These are phyloP conservation scores for Fusarium nelsonii DNA, from an alignment of 2,329 filamentous ascomycete genomes.

Conservation along the genomic window DNA sequence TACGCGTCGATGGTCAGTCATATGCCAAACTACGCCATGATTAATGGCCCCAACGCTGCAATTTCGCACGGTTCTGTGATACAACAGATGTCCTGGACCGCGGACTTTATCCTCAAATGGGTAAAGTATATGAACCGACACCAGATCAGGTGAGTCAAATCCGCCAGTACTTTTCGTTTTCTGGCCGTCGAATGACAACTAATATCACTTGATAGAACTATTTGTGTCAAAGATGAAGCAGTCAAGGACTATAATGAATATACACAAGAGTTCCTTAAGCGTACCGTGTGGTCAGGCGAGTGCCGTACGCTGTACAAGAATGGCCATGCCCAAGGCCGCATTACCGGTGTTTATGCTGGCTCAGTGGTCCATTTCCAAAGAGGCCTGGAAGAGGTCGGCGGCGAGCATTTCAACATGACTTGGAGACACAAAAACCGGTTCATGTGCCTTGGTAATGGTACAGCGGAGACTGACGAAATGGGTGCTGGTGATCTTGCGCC, in stretches of 20 bases:
- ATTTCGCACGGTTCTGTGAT: conserved; percentile 5
- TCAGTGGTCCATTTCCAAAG: conserved; percentile 10
- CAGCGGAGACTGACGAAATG: not conserved
- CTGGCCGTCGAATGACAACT: fast-evolving
- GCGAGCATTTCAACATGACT: not conserved
- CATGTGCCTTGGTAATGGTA: conserved; percentile 9
- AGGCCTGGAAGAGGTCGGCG: conserved; percentile 2
- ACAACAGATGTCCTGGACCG: conserved; percentile 3
- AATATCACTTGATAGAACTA: not conserved
- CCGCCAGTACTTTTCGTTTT: fast-evolving
- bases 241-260: conserved; percentile 3
- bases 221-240: conserved; percentile 5
- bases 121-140: conserved; percentile 12
- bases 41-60: conserved; percentile 2
- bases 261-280: not conserved
- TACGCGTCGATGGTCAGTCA: not conserved
- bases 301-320: conserved; percentile 17
- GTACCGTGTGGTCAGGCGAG: conserved; percentile 6
- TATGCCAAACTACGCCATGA: conserved; percentile 8
- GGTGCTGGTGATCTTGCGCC: conserved; percentile 8
- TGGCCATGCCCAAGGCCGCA: not conserved
- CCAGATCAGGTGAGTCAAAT: not conserved
- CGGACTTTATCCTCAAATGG: conserved; percentile 14
- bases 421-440: conserved; percentile 5
- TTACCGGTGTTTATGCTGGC: conserved; percentile 5